A percentile compares a stretch with the other conserved stretches of the same genome.
phyloP scores from a whole-genome alignment of 805 yeast genomes.

The Lachancea sp. region DNA sequence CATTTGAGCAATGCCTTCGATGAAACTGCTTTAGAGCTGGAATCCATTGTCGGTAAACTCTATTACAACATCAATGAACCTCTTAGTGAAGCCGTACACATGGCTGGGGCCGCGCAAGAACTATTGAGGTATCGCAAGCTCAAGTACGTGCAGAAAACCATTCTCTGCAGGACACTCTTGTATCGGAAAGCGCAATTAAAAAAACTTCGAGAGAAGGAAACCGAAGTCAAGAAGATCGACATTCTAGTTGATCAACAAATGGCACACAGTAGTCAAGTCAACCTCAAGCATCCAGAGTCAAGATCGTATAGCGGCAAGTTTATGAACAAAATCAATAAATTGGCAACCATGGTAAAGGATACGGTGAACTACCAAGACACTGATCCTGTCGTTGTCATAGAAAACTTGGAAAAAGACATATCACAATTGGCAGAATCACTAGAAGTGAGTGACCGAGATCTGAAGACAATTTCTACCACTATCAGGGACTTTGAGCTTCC shows the following conservation, averaged over 20 bases:
- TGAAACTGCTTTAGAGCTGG: conserved; percentile 22
- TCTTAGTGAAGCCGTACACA: conserved; percentile 27
- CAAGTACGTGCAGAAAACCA: conserved; percentile 27
- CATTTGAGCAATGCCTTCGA: conserved; percentile 26
- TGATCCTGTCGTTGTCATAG: conserved; percentile 20
- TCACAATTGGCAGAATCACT: conserved; percentile 19
- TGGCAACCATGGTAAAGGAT: conserved; percentile 31
- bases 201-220: conserved; percentile 24
- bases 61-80: conserved; percentile 32
- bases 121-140: conserved; percentile 28
- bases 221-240: conserved; percentile 22
- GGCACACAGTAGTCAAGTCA: conserved; percentile 17
- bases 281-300: conserved; percentile 17
- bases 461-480: conserved; percentile 25
- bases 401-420: conserved; percentile 23
- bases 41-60: conserved; percentile 24
- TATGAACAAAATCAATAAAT: conserved; percentile 25
- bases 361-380: conserved; percentile 29
- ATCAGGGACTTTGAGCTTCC: conserved; percentile 32
- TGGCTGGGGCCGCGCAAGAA: conserved; percentile 30
- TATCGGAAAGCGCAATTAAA: conserved; percentile 22
- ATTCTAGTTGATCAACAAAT: conserved; percentile 20
- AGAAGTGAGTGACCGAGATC: conserved; percentile 28
- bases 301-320: conserved; percentile 25
- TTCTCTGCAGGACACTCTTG: conserved; percentile 21